Percentiles rank a stretch among this genome's conserved stretches.
Evolutionary conservation across 1,284 basidiomycete species (phyloP).

Genomic region (Fistulinella cinereoalba): DNA sequence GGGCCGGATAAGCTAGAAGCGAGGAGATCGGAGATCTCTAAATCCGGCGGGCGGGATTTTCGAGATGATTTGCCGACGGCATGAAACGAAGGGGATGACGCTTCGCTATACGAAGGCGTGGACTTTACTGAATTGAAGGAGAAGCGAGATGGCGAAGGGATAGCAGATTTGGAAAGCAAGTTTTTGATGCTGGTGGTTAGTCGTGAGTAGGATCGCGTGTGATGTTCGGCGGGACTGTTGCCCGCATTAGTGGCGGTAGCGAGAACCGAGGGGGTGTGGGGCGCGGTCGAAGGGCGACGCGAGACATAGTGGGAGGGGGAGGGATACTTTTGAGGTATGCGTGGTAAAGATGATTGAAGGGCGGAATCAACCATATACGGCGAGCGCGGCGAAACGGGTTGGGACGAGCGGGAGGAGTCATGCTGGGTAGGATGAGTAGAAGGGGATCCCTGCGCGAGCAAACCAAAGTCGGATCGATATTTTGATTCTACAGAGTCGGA

Average conservation of each 20-base stretch:
- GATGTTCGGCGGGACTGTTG: slow-evolving; percentile 8
- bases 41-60: slow-evolving; percentile 23
- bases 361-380: slow-evolving; percentile 21
- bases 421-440: slow-evolving; percentile 2
- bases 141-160: slow-evolving; percentile 22
- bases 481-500: slow-evolving; percentile 26
- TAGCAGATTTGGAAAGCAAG: slow-evolving; percentile 19
- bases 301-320: background rate
- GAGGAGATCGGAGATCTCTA: slow-evolving; percentile 20
- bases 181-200: slow-evolving; percentile 28
- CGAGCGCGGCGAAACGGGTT: slow-evolving; percentile 12
- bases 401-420: slow-evolving; percentile 19
- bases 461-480: slow-evolving; percentile 18
- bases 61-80: slow-evolving; percentile 14
- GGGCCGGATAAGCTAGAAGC: slow-evolving; percentile 4
- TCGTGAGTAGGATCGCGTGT: slow-evolving; percentile 18
- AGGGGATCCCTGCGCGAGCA: slow-evolving; percentile 13
- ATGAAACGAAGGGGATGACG: slow-evolving; percentile 12
- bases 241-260: background rate
- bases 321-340: background rate
- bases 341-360: slow-evolving; percentile 3
- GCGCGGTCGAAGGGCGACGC: slow-evolving; percentile 15
- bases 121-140: slow-evolving; percentile 17
- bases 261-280: slow-evolving; percentile 3
- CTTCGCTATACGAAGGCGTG: slow-evolving; percentile 11